Evolutionary conservation across 2,329 filamentous ascomycete genomes (phyloP), one percentile per base, ranked within the genome.

Genomic region (Gnomoniopsis sp.): DNA sequence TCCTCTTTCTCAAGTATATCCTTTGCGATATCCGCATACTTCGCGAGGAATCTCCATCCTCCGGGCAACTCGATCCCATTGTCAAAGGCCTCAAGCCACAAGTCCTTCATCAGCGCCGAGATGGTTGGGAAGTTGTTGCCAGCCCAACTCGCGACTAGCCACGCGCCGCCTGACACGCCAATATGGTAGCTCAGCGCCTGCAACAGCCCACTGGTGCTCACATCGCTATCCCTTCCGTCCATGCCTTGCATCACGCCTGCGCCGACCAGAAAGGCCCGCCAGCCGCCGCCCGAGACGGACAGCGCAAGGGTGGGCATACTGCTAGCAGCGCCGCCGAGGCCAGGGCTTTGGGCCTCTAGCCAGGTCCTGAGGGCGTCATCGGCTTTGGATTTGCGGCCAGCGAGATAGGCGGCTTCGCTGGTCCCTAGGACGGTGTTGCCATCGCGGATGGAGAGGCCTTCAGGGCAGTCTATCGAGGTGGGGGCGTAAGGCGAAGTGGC

Each of bases 61-160:
- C 23, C 23, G 1, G 55, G 55, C 6, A 43, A 41, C 26, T 52
- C 48, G 22, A 57, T 17, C 15, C 55, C 55, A 33, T 57, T 23
- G 12, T 52, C 19, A 15, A 57, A 43, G 1, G 48, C 48, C 7
- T 21, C 4, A 15, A 46, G 49, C 55, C 55, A 57, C 14, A 57
- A 30, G 17, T 52, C 55, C 15, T 41, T 38, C 21, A 26, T 21
- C 6, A 57, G 38, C n/a, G 23, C 3, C 15, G 38, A 21, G 10
- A 57, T 43, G 6, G 48, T 57, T 15, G 55, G 55, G 23, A 51
- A 57, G 26, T 52, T 52, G 38, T 57, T 57, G 11, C 55, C 55
- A 17, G 55, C 48, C 55, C 48, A 57, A 7, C 36, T 38, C 15
- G 55, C 51, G 1, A 52, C 36, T 0, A 57, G 22, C 55, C 55